Evolutionary conservation across 2,329 filamentous ascomycete genomes (phyloP).

Genomic region (Trichophyton verrucosum): DNA sequence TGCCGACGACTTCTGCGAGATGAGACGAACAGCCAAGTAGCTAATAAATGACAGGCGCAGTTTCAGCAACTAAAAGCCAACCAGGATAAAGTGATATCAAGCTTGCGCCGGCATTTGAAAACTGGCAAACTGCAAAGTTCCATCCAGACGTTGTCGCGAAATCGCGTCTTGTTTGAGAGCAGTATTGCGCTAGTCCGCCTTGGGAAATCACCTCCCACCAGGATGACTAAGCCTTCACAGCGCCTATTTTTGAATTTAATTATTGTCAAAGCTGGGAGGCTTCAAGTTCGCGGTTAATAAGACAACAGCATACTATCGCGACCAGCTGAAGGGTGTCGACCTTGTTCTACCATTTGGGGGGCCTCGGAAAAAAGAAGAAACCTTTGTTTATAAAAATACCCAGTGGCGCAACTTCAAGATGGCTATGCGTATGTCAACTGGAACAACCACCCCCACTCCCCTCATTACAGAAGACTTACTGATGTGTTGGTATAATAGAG

Average conservation of each 20-base stretch:
- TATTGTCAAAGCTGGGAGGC: background rate
- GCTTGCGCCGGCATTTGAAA: background rate
- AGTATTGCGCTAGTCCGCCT: background rate
- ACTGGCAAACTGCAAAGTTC: background rate
- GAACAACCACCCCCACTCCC: conserved; percentile 21
- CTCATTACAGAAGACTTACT: conserved; percentile 12
- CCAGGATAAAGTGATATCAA: background rate
- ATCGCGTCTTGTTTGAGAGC: background rate
- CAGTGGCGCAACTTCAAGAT: conserved; percentile 29
- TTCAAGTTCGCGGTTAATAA: background rate
- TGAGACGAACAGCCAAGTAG: background rate
- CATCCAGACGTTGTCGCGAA: background rate
- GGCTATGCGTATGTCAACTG: conserved; percentile 35
- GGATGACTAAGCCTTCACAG: background rate
- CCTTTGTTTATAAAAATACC: background rate
- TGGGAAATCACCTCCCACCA: conserved; percentile 2
- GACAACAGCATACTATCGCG: background rate
- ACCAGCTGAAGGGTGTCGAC: background rate
- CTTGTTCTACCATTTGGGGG: background rate
- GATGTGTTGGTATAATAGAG: conserved; percentile 24
- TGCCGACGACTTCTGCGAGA: conserved; percentile 11
- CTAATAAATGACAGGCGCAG: background rate
- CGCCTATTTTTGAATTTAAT: background rate
- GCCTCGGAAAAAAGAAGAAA: background rate
- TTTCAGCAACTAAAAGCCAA: background rate